These are phyloP conservation scores for Fistulifera pelliculosa DNA, from an alignment of 108 stramenopile genomes.

Conservation along the genomic window DNA sequence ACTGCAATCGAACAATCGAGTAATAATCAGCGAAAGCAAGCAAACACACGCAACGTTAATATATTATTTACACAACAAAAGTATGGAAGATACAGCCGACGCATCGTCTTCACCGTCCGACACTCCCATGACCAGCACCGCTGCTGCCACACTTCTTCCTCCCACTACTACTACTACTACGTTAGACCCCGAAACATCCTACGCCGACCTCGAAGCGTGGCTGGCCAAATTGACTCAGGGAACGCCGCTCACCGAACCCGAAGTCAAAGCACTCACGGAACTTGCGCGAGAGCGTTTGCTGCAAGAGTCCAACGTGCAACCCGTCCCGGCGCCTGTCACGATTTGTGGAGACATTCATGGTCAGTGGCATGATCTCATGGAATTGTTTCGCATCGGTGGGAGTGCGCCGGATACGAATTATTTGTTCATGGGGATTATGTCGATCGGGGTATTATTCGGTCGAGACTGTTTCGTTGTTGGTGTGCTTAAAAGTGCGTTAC, in stretches of 20 bases:
- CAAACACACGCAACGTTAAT: no score
- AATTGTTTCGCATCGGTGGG: slow-evolving; percentile 90
- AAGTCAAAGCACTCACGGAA: slow-evolving; percentile 80
- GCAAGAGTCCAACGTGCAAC: slow-evolving; percentile 83
- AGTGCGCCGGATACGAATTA: slow-evolving; percentile 96
- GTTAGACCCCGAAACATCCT: slow-evolving; percentile 27
- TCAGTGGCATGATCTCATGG: slow-evolving; percentile 92
- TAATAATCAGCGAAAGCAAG: no score
- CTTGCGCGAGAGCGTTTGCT: slow-evolving; percentile 72
- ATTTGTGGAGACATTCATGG: slow-evolving; percentile 89
- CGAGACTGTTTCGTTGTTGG: slow-evolving; percentile 91
- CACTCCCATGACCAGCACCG: no score
- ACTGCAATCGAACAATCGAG: no score
- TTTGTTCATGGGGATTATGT: slow-evolving; percentile 99
- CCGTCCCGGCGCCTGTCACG: slow-evolving; percentile 85
- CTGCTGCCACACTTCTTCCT: slow-evolving; percentile 1
- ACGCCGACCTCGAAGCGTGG: slow-evolving; percentile 74
- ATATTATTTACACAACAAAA: no score
- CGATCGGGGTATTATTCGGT: slow-evolving; percentile 98
- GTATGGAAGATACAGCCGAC: no score
- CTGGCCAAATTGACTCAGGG: slow-evolving; percentile 74
- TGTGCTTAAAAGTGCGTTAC: slow-evolving; percentile 93
- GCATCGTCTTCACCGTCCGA: no score
- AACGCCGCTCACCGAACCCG: slow-evolving; percentile 74
- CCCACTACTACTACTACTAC: slow-evolving; percentile 1